Conservation (phyloP, 108 stramenopile genomes). For the Cyclotella cryptica region DNA sequence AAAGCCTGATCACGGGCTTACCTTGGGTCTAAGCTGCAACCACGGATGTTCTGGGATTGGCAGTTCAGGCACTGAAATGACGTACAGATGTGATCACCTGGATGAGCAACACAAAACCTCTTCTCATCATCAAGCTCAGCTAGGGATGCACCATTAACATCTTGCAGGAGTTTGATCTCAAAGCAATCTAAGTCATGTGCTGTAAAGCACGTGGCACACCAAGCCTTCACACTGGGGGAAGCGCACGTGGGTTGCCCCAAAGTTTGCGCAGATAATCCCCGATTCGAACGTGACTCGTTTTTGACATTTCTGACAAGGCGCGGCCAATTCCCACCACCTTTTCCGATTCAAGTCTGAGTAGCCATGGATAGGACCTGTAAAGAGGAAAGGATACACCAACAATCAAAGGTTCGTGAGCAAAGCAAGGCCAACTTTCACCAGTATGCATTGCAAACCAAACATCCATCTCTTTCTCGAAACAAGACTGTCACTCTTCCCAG, state of each 20-base stretch:
- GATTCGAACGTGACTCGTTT: constrained; percentile 26
- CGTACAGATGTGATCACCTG: constrained; percentile 11
- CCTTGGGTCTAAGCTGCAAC: background rate
- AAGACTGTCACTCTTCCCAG: background rate
- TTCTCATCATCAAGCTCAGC: constrained; percentile 13
- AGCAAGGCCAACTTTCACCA: background rate
- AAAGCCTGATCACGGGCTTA: constrained; percentile 3
- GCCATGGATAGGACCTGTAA: too few species aligned
- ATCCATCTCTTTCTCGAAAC: too few species aligned
- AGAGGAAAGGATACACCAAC: too few species aligned
- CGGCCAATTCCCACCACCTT: constrained; percentile 33
- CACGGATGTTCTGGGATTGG: constrained; percentile 19
- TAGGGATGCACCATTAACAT: background rate
- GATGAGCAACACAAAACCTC: background rate
- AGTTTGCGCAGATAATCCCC: constrained; percentile 31
- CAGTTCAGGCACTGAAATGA: constrained; percentile 16
- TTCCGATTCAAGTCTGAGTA: constrained; percentile 3
- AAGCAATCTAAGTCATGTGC: constrained; percentile 4
- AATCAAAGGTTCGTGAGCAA: too few species aligned
- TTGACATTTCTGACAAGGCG: constrained; percentile 32
- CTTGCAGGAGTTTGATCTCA: background rate
- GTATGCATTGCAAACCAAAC: constrained; percentile 18
- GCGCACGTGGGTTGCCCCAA: constrained; percentile 17
- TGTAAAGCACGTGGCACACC: constrained; percentile 27
- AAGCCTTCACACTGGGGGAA: constrained; percentile 17